Base-by-base conservation (phyloP, 352 stramenopile species). In the Pythium brachiatum region DNA sequence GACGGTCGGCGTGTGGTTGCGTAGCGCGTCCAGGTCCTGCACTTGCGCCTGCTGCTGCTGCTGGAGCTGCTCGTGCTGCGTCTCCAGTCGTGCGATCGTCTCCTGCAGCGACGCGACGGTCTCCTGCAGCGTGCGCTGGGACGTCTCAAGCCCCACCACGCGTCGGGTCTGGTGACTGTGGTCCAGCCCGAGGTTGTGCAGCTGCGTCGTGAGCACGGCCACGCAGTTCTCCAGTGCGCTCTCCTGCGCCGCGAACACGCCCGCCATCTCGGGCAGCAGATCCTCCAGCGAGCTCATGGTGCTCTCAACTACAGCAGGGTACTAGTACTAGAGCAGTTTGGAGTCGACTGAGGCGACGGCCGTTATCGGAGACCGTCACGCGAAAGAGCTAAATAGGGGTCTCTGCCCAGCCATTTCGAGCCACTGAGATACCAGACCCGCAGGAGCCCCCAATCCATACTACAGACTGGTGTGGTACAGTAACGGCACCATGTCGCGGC, bases 271-370 rank as follows among this genome's bases (percentile, higher is more conserved):
- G 26, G 79, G 82, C 60, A 91, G 71, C 41, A 88, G 57, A 55
- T 88, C 78, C 55, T 87, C 82, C 27, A 91, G 73, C 50, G 69
- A 61, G 58, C 74, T 82, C 82, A 91, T 91, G 46, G 43, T 41
- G 27, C 12, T 29, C 23, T 41, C 36, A 20, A 11, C 36, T 20
- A 44, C 36, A 38, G 7, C 32, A n/a, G n/a, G n/a, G n/a, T n/a
- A n/a, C n/a, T n/a, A n/a, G n/a, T n/a, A n/a, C n/a, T n/a, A n/a
- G n/a, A n/a, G n/a, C n/a, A n/a, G n/a, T n/a, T n/a, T n/a, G n/a
- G n/a, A n/a, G n/a, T n/a, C 32, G 13, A 38, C 32, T 8, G 36
- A 44, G 15, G 1, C 21, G 44, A 20, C 44, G 44, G 44, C 44
- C 44, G 44, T 52, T 52, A 52, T 52, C 23, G 44, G 44, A 52